Evolutionary conservation across 2,329 filamentous ascomycete species (phyloP), one percentile per base, ranked within the genome.

Genomic region (Ophiognomonia clavigignenti-juglandacearum): DNA sequence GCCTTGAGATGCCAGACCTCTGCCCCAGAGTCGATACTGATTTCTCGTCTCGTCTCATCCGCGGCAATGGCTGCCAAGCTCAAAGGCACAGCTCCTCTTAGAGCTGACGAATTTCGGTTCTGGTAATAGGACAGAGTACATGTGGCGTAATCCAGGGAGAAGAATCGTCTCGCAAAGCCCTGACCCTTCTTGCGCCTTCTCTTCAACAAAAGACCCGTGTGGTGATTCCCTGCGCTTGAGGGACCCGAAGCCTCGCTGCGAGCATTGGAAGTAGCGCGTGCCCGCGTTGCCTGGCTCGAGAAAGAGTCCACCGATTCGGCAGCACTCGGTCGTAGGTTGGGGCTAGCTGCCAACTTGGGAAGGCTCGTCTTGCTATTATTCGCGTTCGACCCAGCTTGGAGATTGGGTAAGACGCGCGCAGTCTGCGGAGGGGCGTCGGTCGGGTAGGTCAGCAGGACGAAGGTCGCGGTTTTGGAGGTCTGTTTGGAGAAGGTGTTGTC

Each of bases 401-500:
- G 64, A 50, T 80, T 81, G 40, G 78, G 84, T 51, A 89, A 73
- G 59, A 88, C 80, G 54, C 85, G 82, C 4, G 83, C 82, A 14
- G 83, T 83, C 60, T 88, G 87, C 1, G 88, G 88, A 27, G 88
- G 81, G 6, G 82, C 78, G 56, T 84, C 86, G 29, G 89, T 91
- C 9, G 92, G 91, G 60, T 97, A 96, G 32, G 90, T 97, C 64
- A 97, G 78, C 43, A 98, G 80, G 29, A 96, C 91, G 60, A 98
- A 88, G 7, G 92, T 97, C 18, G 90, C 90, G 24, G 86, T 96
- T 70, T 98, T 98, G 44, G 91, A 93, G 35, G 87, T 85, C 65
- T 85, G 88, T 70, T 96, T 97, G 51, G 91, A 96, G 64, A 98
- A 98, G 23, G 93, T 98, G 62, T 98, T 98, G 78, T 98, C 93